These are phyloP conservation scores for Trametes maxima DNA, from an alignment of 768 basidiomycete genomes.

Conservation along the genomic window DNA sequence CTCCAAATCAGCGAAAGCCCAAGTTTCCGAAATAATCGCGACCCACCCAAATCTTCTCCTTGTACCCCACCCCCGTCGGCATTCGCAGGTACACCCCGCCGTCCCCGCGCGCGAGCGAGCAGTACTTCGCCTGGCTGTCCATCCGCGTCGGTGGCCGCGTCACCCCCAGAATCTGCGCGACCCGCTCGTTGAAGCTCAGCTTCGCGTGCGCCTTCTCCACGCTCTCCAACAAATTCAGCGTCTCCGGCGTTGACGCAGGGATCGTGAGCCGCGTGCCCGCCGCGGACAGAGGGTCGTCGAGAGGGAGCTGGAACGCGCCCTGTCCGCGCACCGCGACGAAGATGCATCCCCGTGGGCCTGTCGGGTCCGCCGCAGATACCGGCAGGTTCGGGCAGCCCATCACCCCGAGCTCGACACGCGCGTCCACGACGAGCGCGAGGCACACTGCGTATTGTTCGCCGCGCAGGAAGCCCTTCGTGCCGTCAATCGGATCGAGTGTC, in stretches of 20 bases:
- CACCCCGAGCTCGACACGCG: constrained; percentile 53
- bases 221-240: constrained; percentile 81
- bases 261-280: constrained; percentile 56
- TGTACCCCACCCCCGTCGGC: constrained; percentile 77
- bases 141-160: constrained; percentile 72
- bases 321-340: constrained; percentile 88
- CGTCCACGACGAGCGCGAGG: constrained; percentile 54
- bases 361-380: constrained; percentile 50
- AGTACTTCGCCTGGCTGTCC: constrained; percentile 96
- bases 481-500: constrained; percentile 58
- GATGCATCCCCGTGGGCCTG: constrained; percentile 72
- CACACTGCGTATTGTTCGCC: constrained; percentile 66
- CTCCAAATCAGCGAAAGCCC: neutral
- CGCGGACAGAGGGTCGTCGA: constrained; percentile 49
- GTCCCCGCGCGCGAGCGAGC: constrained; percentile 82
- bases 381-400: constrained; percentile 85
- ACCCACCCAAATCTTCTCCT: constrained; percentile 94
- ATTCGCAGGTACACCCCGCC: constrained; percentile 82
- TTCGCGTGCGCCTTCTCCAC: constrained; percentile 92
- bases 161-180: constrained; percentile 68
- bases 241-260: constrained; percentile 46
- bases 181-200: constrained; percentile 76
- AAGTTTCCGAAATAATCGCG: neutral
- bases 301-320: constrained; percentile 73
- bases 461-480: constrained; percentile 63